Conservation (phyloP, 331 rosid species). For the Erythrophleum ivorense region DNA sequence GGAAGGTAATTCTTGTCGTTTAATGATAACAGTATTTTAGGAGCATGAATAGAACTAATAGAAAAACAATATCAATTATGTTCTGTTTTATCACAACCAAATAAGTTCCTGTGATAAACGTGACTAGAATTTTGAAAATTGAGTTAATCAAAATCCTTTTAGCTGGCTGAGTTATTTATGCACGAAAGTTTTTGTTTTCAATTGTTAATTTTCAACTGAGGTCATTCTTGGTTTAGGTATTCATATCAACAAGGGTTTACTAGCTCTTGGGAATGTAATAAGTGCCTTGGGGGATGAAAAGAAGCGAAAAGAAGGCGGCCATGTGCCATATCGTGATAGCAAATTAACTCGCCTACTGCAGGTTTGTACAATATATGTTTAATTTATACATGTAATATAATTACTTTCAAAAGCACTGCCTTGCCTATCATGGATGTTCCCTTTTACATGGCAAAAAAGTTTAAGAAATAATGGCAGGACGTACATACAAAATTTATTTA, state of each 20-base stretch:
- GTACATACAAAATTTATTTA: neutral
- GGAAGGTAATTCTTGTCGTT: slow-evolving; percentile 67
- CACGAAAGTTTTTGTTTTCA: neutral
- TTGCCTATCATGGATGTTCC: slow-evolving; percentile 14
- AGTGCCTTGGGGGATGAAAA: slow-evolving; percentile 98
- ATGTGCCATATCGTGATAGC: slow-evolving; percentile 97
- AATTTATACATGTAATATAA: neutral
- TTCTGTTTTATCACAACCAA: neutral
- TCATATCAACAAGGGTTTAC: slow-evolving; percentile 92
- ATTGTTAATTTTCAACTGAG: neutral
- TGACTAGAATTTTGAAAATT: slow-evolving; percentile 16
- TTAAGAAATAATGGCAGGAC: neutral
- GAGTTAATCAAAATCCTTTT: neutral
- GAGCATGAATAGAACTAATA: neutral
- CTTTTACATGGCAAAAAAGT: neutral
- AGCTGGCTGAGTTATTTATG: slow-evolving; percentile 2
- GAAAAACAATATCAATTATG: slow-evolving; percentile 33
- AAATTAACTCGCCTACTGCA: slow-evolving; percentile 90
- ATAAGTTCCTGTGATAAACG: neutral
- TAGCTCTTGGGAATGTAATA: slow-evolving; percentile 95
- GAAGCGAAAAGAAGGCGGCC: slow-evolving; percentile 95
- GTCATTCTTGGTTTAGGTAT: slow-evolving; percentile 60
- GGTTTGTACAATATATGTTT: slow-evolving; percentile 51
- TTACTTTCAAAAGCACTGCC: neutral
- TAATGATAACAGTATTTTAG: neutral